These are phyloP conservation scores for Capsaspora owczarzaki DNA, from an alignment of 78 protist species.

Conservation along the genomic window DNA sequence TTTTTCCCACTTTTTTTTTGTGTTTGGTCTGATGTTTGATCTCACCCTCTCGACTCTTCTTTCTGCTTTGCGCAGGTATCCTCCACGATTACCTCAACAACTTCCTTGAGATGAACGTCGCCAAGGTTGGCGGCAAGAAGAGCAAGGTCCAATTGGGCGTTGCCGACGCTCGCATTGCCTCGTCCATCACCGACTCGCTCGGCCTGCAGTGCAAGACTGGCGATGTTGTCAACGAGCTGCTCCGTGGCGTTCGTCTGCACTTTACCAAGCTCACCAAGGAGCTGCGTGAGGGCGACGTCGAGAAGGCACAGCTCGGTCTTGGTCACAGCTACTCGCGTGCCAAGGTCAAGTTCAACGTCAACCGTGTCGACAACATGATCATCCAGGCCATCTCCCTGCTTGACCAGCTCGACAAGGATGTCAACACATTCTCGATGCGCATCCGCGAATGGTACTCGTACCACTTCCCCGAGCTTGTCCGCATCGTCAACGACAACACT, in stretches of 20 bases:
- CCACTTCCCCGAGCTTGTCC: conserved; percentile 98
- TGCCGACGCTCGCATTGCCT: background rate
- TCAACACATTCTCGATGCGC: conserved; percentile 95
- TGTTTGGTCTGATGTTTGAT: background rate
- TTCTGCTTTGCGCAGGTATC: background rate
- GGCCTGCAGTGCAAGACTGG: background rate
- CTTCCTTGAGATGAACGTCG: conserved; percentile 28
- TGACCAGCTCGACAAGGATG: conserved; percentile 96
- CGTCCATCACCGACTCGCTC: background rate
- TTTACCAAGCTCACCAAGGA: conserved; percentile 37
- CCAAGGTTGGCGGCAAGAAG: conserved; percentile 18
- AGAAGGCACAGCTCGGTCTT: conserved; percentile 86
- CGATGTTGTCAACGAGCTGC: conserved; percentile 57
- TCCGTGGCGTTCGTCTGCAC: conserved; percentile 82
- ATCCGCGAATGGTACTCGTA: conserved; percentile 97
- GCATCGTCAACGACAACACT: conserved; percentile 78
- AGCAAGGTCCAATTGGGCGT: conserved; percentile 9
- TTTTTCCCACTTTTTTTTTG: background rate
- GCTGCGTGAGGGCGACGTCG: conserved; percentile 50
- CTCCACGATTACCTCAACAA: conserved; percentile 13
- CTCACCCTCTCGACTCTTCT: background rate
- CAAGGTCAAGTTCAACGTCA: conserved; percentile 97
- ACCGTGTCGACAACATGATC: conserved; percentile 98
- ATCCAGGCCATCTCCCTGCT: conserved; percentile 90
- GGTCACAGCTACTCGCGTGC: conserved; percentile 88